phyloP scores from a whole-genome alignment of 768 basidiomycete genomes.

The Pleurotus pulmonarius region DNA sequence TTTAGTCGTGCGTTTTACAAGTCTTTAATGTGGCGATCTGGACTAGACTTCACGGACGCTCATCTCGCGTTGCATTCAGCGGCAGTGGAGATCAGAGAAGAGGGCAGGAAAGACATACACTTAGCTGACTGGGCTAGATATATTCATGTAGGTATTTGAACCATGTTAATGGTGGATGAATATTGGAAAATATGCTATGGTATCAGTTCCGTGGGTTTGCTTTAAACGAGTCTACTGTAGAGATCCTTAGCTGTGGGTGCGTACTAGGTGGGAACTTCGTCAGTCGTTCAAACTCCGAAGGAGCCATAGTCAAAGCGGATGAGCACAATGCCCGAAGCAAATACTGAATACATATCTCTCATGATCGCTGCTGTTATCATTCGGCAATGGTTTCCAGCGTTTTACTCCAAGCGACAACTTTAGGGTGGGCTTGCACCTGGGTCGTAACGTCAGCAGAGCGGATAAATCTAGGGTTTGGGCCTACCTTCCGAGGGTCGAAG shows the following conservation, averaged over 20 bases:
- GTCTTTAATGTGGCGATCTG: neutral
- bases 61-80: neutral
- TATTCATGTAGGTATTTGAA: neutral
- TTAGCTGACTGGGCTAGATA: neutral
- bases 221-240: too few species aligned
- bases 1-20: neutral
- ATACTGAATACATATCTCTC: too few species aligned
- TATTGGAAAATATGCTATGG: too few species aligned
- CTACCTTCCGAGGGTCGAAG: slow-evolving; percentile 72
- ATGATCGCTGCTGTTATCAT: neutral
- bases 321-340: too few species aligned
- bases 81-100: neutral
- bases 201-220: too few species aligned
- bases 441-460: neutral
- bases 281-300: too few species aligned
- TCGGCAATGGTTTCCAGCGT: slow-evolving; percentile 52
- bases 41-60: neutral
- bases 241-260: too few species aligned
- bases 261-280: too few species aligned
- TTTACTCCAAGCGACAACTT: slow-evolving; percentile 69
- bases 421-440: slow-evolving; percentile 71
- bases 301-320: too few species aligned
- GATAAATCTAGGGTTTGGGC: slow-evolving; percentile 1
- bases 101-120: neutral
- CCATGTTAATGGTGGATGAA: too few species aligned